Evolutionary conservation across 2,329 filamentous ascomycete genomes (phyloP), one percentile per base, ranked within the genome.

Genomic region (Arachnopeziza araneosa): DNA sequence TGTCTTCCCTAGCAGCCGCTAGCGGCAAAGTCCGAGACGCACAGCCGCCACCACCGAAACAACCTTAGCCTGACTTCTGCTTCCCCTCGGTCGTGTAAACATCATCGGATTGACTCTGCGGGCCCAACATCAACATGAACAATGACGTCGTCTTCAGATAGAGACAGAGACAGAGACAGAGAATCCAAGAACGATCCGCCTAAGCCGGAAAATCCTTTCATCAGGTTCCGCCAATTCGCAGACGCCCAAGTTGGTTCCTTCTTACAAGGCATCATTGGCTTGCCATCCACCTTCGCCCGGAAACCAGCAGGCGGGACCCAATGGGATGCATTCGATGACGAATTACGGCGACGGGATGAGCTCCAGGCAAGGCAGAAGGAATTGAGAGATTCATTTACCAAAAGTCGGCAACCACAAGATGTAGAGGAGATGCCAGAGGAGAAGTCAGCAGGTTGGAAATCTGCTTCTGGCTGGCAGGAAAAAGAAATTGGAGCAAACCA

Each of bases 261-360:
- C 10, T 62, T 73, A 9, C 71, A 72, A 64, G 69, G 69, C 52
- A 62, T 73, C 22, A 63, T 71, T 24, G 71, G 71, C 12, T 59
- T 73, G 19, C 71, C 71, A 6, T 71, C 71, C 14, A 65, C 69
- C 30, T 67, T 72, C 24, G 65, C 69, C 4, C 65, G 63, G 50
- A 64, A 61, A 22, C 30, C 66, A 2, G 54, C 60, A 19, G 59
- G 49, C 21, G 61, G 65, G 54, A 22, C 56, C 12, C 61, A 64
- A 50, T 72, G 68, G 69, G 64, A 67, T 14, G 64, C 63, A 21
- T 64, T 70, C 24, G 69, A 72, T 52, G 64, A 70, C 9, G 64
- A 68, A 32, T 58, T 69, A 24, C 62, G 64, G 50, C 58, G 64
- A 19, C 63, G 69, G 32, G 67, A 69, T 57, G 69, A 69, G 44